Conservation (phyloP, 441 rosid genomes). For the Mallotus japonicus region DNA sequence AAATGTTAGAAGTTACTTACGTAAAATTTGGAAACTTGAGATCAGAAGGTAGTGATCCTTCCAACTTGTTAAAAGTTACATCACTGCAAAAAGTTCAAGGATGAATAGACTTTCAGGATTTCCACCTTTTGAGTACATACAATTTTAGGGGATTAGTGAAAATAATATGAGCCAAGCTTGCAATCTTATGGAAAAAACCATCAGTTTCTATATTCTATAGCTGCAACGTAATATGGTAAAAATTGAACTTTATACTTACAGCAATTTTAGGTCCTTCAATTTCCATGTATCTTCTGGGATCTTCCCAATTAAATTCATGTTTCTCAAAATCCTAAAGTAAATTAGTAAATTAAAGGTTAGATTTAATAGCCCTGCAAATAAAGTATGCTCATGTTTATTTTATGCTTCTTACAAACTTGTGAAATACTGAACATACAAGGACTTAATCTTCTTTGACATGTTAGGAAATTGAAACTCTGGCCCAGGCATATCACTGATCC, state of each 20-base stretch:
- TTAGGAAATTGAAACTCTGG: not conserved
- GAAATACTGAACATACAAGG: not conserved
- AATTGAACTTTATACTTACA: conserved; percentile 1
- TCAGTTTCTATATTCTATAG: no score
- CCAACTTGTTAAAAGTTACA: not conserved
- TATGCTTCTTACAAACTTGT: not conserved
- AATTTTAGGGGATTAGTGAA: no score
- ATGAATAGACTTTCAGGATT: not conserved
- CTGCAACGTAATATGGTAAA: no score
- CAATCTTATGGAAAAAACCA: no score
- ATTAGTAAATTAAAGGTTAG: not conserved
- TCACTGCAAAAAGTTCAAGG: not conserved
- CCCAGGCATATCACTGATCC: conserved; percentile 15
- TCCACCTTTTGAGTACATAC: not conserved
- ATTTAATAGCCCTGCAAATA: not conserved
- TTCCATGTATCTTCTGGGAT: not conserved
- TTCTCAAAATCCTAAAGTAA: not conserved
- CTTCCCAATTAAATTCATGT: not conserved
- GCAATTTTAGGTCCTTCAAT: not conserved
- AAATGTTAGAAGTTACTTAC: not conserved
- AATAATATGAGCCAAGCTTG: not conserved
- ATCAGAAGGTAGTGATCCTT: not conserved
- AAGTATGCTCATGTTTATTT: not conserved
- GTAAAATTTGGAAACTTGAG: not conserved
- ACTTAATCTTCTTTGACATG: not conserved